These are phyloP conservation scores for Dioscorea dumetorum DNA, from an alignment of 106 monocot genomes.

Conservation along the genomic window DNA sequence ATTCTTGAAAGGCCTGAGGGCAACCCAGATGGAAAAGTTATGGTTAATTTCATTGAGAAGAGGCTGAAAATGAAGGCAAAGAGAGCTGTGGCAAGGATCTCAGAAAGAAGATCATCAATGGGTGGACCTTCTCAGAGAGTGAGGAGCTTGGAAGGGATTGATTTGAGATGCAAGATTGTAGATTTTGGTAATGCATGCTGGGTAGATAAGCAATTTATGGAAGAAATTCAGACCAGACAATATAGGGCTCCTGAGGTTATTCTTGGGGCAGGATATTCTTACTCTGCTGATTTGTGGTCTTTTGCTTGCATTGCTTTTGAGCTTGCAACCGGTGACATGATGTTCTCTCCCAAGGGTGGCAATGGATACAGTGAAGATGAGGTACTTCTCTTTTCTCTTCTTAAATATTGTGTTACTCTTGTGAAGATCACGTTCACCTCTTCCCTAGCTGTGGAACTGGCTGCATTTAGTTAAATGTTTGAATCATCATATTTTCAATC, in stretches of 20 bases:
- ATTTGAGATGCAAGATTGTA: constrained; percentile 80
- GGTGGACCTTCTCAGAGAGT: constrained; percentile 21
- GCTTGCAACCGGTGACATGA: constrained; percentile 84
- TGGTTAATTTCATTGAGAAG: constrained; percentile 47
- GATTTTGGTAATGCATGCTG: constrained; percentile 98
- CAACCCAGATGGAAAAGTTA: constrained; percentile 27
- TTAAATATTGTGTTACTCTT: too few relatives aligned
- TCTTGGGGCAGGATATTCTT: constrained; percentile 80
- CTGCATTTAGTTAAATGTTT: too few relatives aligned
- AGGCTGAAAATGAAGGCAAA: constrained; percentile 66
- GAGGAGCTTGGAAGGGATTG: constrained; percentile 85
- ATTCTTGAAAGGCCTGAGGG: constrained; percentile 67
- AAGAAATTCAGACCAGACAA: constrained; percentile 85
- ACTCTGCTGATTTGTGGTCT: constrained; percentile 74
- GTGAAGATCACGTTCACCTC: too few relatives aligned
- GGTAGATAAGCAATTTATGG: constrained; percentile 54
- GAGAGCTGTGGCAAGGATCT: constrained; percentile 60
- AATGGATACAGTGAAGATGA: constrained; percentile 77
- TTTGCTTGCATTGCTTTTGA: constrained; percentile 91
- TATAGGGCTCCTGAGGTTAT: constrained; percentile 91
- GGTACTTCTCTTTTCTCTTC: constrained; percentile 27
- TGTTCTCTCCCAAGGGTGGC: constrained; percentile 60
- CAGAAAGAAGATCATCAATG: constrained; percentile 59
- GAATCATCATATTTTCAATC: too few relatives aligned
- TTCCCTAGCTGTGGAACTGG: too few relatives aligned